Evolutionary conservation across 495 filamentous ascomycete species (phyloP), one percentile per base, ranked within the genome.

Genomic region (Penicillium angulare): DNA sequence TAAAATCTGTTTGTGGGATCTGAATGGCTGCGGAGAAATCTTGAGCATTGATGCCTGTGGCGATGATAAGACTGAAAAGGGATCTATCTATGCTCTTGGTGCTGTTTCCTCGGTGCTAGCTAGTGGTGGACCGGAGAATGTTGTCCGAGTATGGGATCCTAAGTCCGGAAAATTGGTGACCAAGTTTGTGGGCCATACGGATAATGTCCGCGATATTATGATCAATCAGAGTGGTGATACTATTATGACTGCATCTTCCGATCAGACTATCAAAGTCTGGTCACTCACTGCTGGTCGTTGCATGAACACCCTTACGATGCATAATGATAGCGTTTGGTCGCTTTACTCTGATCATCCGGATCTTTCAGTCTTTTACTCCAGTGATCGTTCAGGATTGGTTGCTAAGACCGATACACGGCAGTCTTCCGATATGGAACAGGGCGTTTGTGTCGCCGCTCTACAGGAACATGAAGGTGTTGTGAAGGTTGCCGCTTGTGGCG

Each of bases 251-350:
- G 95, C 90, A 3, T 96, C 91, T 42, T 95, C 93, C 2, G 93
- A 98, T 65, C 90, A 93, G 66, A 97, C 93, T 0, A 86, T 98
- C 71, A 98, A 98, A 69, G 82, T 97, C 18, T 98, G 93, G 93
- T 97, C 90, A 41, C 81, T 97, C 39, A 91, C 89, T 2, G 92
- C 90, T 9, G 93, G 92, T 29, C 80, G 93, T 51, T 97, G 93
- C 76, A 89, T 97, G 86, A 88, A 97, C 69, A 98, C 95, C 4
- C 77, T 98, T 46, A 96, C 91, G 13, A 97, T 97, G 93, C 93
- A 98, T 65, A 95, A 93, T 64, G 90, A 95, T 60, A 96, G 91
- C 64, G 92, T 98, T 16, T 98, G 93, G 93, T 93, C 90, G 22
- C 78, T 98, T 16, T 95, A 86, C 61, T 96, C 93, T 0, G 84